These are phyloP conservation scores for Abrus pulchellus DNA, from an alignment of 306 rosid species.

Conservation along the genomic window DNA sequence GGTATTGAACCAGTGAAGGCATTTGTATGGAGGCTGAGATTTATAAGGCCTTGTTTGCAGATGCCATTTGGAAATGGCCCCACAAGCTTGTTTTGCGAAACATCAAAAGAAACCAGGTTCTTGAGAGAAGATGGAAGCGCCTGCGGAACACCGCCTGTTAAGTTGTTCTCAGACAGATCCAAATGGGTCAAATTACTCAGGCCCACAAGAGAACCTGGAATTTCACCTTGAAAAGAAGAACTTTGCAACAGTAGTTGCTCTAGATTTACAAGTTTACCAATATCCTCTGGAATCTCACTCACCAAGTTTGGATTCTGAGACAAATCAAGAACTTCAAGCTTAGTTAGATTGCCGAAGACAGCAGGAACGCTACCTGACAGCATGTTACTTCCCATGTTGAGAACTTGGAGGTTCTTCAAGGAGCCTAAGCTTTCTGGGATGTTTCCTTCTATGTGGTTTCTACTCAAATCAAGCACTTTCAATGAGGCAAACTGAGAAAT, in stretches of 20 bases:
- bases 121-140: conserved; percentile 69
- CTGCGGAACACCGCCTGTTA: conserved; percentile 74
- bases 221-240: conserved; percentile 85
- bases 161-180: conserved; percentile 88
- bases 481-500: conserved; percentile 76
- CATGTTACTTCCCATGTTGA: conserved; percentile 77
- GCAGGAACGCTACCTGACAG: conserved; percentile 79
- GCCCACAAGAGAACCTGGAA: conserved; percentile 76
- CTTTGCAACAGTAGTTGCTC: conserved; percentile 72
- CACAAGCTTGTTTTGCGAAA: conserved; percentile 79
- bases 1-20: conserved; percentile 71
- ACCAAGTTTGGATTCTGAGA: conserved; percentile 78
- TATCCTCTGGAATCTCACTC: conserved; percentile 81
- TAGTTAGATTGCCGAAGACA: conserved; percentile 70
- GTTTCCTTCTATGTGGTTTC: conserved; percentile 77
- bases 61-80: conserved; percentile 83
- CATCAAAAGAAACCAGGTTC: conserved; percentile 85
- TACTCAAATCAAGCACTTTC: conserved; percentile 81
- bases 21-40: conserved; percentile 80
- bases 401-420: conserved; percentile 68
- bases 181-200: conserved; percentile 66
- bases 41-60: conserved; percentile 66
- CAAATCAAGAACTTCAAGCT: conserved; percentile 83
- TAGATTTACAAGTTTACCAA: conserved; percentile 78
- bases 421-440: conserved; percentile 76